Conservation (phyloP, 495 filamentous ascomycete species). For the Pseudoneurospora amorphoporcata region DNA sequence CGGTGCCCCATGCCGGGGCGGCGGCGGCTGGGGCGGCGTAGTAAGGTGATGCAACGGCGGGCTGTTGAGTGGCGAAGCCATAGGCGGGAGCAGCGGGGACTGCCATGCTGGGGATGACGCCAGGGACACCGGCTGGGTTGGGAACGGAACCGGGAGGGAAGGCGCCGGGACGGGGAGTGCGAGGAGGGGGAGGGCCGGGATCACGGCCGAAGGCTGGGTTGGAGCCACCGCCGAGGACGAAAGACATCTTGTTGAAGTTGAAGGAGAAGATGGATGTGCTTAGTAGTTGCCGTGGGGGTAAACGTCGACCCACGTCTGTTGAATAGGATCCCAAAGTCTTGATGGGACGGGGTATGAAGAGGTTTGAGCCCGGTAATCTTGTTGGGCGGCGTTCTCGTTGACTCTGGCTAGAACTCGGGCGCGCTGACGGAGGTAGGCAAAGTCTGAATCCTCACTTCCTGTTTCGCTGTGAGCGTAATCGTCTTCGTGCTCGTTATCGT, state of each 20-base stretch:
- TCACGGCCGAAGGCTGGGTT: conserved; percentile 20
- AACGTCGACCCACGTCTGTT: neutral
- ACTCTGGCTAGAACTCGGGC: neutral
- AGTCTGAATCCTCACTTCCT: neutral
- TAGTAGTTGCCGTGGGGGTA: neutral
- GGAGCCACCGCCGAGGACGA: conserved; percentile 8
- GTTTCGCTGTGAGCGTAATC: neutral
- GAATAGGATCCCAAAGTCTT: neutral
- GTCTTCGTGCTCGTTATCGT: neutral
- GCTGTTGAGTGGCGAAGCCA: neutral
- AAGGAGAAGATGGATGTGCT: neutral
- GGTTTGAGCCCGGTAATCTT: neutral
- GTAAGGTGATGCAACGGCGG: neutral
- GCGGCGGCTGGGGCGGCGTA: neutral
- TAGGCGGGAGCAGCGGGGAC: neutral
- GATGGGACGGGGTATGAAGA: neutral
- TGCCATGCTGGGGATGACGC: neutral
- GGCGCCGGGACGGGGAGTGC: neutral
- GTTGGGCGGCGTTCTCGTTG: neutral
- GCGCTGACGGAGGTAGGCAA: neutral
- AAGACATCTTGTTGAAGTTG: conserved; percentile 4
- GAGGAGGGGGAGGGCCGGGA: conserved; percentile 13
- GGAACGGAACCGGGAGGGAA: neutral
- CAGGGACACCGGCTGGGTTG: conserved; percentile 3
- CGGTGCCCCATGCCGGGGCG: neutral